Conservation (phyloP, 1,284 basidiomycete genomes). For the Xerocomus amazonicus region DNA sequence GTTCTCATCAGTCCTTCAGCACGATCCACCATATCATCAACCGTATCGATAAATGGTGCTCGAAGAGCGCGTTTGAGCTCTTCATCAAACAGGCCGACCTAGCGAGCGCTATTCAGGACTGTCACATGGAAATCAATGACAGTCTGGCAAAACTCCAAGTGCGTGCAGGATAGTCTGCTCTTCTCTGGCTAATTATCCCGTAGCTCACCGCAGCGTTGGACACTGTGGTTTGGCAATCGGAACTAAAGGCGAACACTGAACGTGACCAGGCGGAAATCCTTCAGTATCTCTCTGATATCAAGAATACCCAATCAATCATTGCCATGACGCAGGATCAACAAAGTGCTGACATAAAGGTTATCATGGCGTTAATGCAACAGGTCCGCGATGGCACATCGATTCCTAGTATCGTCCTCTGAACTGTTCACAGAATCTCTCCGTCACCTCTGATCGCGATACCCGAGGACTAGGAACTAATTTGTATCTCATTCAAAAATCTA, state of each 20-base stretch:
- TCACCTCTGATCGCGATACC: constrained; percentile 34
- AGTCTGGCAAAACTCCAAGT: constrained; percentile 44
- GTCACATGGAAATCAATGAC: constrained; percentile 40
- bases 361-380: constrained; percentile 47
- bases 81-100: constrained; percentile 46
- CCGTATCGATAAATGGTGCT: constrained; percentile 41
- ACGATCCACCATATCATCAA: constrained; percentile 36
- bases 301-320: constrained; percentile 38
- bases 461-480: constrained; percentile 45
- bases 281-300: constrained; percentile 41
- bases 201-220: constrained; percentile 45
- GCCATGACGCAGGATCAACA: constrained; percentile 32
- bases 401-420: not conserved
- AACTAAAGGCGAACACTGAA: constrained; percentile 35
- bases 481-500: constrained; percentile 44
- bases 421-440: constrained; percentile 27
- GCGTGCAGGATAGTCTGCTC: not conserved
- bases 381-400: constrained; percentile 24
- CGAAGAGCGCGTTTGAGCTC: constrained; percentile 34
- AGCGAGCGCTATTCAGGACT: constrained; percentile 39
- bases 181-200: constrained; percentile 12
- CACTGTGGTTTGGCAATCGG: constrained; percentile 45
- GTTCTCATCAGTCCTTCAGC: constrained; percentile 28
- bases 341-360: constrained; percentile 31
- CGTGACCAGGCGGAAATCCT: constrained; percentile 44